Conservation (phyloP, 768 basidiomycete species). For the Terana coerulea region DNA sequence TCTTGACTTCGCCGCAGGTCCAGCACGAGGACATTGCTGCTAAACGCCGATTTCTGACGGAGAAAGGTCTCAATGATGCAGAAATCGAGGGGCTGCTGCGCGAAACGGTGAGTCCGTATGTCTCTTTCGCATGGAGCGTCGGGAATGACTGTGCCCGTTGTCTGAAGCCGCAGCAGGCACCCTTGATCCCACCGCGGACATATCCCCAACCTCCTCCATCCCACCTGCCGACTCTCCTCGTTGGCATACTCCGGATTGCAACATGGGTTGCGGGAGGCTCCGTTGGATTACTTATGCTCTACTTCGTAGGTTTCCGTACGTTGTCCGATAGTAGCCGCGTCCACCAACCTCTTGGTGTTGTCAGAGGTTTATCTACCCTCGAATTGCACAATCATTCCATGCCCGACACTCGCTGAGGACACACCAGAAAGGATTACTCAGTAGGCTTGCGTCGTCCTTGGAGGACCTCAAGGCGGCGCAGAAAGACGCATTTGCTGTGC, state of each 20-base stretch:
- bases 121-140: background rate
- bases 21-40: slow-evolving; percentile 48
- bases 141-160: background rate
- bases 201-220: slow-evolving; percentile 73
- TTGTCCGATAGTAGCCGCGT: slow-evolving; percentile 9
- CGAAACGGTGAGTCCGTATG: slow-evolving; percentile 42
- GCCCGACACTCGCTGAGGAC: slow-evolving; percentile 59
- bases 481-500: slow-evolving; percentile 46
- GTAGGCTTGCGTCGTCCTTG: slow-evolving; percentile 52
- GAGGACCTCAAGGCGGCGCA: slow-evolving; percentile 54
- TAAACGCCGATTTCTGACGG: slow-evolving; percentile 61
- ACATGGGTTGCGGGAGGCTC: slow-evolving; percentile 67
- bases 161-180: slow-evolving; percentile 31
- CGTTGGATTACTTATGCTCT: slow-evolving; percentile 52
- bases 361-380: slow-evolving; percentile 69
- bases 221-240: slow-evolving; percentile 60
- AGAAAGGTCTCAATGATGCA: slow-evolving; percentile 61
- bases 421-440: slow-evolving; percentile 57
- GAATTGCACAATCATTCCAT: slow-evolving; percentile 50
- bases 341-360: background rate
- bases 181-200: slow-evolving; percentile 62
- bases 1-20: slow-evolving; percentile 65
- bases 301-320: slow-evolving; percentile 49
- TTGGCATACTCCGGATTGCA: slow-evolving; percentile 56
- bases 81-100: slow-evolving; percentile 60